Conservation (phyloP, 805 yeast species). For the Saccharomycopsis olivae region DNA sequence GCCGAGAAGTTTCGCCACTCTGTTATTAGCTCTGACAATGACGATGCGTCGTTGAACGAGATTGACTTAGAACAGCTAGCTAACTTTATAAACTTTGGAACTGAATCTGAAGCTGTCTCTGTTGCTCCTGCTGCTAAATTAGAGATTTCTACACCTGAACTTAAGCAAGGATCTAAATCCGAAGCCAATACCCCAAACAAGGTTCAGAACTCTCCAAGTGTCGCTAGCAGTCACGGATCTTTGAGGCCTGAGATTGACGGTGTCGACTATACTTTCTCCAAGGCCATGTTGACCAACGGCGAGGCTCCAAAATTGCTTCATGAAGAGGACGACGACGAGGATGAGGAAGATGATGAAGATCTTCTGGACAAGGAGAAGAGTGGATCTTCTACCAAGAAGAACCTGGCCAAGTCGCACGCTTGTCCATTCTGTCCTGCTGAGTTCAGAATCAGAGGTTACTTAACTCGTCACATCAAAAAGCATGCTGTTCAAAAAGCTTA, state of each 20-base stretch:
- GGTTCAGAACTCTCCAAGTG: conserved; percentile 21
- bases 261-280: conserved; percentile 12
- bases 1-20: conserved; percentile 3
- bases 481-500: conserved; percentile 64
- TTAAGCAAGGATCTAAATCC: conserved; percentile 12
- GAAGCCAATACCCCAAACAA: conserved; percentile 20
- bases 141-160: conserved; percentile 13
- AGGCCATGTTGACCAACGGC: conserved; percentile 5
- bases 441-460: conserved; percentile 79
- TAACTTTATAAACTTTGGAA: conserved; percentile 8
- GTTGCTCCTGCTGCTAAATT: background rate
- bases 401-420: conserved; percentile 68
- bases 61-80: conserved; percentile 15
- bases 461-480: conserved; percentile 74
- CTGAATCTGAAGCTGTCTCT: background rate
- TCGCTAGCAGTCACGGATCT: conserved; percentile 11
- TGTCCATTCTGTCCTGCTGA: conserved; percentile 77
- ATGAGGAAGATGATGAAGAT: conserved; percentile 2
- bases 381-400: conserved; percentile 57
- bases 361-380: background rate
- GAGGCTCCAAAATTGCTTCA: conserved; percentile 5
- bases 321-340: conserved; percentile 4
- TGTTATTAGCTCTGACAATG: conserved; percentile 6
- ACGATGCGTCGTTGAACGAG: conserved; percentile 13
- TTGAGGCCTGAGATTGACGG: conserved; percentile 14